Evolutionary conservation across 768 basidiomycete species (phyloP).

Genomic region (Leccinum disarticulatum): DNA sequence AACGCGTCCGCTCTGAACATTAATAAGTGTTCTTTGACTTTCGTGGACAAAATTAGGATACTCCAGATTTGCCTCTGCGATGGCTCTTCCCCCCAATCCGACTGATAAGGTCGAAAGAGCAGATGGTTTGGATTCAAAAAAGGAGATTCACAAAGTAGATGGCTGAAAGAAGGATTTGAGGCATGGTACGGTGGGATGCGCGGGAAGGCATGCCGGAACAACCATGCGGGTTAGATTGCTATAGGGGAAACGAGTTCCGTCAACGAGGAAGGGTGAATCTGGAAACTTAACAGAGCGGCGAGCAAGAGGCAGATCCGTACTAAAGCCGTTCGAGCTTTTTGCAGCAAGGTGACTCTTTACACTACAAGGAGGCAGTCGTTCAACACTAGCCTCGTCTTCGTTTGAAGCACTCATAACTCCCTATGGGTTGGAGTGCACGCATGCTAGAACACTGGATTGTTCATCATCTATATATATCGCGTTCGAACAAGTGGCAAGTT

Average conservation of each 20-base stretch:
- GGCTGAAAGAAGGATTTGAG: neutral
- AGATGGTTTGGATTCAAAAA: neutral
- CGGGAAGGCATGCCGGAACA: neutral
- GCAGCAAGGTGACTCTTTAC: neutral
- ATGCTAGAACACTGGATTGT: neutral
- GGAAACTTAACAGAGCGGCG: neutral
- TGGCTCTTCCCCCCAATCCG: neutral
- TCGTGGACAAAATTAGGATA: neutral
- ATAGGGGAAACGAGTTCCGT: neutral
- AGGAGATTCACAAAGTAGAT: neutral
- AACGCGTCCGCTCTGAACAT: neutral
- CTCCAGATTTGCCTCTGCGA: neutral
- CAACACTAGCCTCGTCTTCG: neutral
- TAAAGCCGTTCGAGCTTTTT: neutral
- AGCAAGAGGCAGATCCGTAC: neutral
- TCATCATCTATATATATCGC: neutral
- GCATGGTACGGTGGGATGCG: neutral
- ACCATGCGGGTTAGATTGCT: neutral
- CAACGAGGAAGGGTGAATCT: neutral
- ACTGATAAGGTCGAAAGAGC: neutral
- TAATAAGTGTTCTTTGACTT: neutral
- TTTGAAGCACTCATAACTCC: neutral
- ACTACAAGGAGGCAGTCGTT: too few species aligned
- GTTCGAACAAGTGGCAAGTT: neutral
- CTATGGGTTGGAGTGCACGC: neutral